Evolutionary conservation across 2,329 filamentous ascomycete genomes (phyloP), one percentile per base, ranked within the genome.

Genomic region (Balansia obtecta): DNA sequence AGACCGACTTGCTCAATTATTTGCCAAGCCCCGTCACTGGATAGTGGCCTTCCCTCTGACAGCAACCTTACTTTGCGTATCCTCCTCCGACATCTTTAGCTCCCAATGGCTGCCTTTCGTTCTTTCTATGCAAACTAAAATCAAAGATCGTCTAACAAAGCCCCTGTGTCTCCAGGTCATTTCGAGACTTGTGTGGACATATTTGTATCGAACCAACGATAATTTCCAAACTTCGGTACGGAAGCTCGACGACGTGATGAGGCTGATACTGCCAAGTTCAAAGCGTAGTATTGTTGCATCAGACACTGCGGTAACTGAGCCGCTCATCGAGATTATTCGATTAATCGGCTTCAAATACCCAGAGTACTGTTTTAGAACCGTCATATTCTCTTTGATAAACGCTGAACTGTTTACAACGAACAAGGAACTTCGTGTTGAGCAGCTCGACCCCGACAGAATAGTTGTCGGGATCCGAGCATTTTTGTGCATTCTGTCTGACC

Each of bases 391-490:
- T 3, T 71, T 98, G 38, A 86, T 98, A 62, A 95, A 95, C 62
- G 88, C 89, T 1, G 91, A 96, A 48, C 72, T 89, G n/a, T 93
- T 96, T 63, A 75, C 79, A 30, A 80, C 82, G 16, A 72, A 87
- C 55, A 76, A 83, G 59, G 87, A 95, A 43, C 70, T 93, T 41
- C 89, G 82, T 61, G 86, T 96, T 30, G 93, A 97, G 61, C 88
- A 94, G 61, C 76, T 98, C 54, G 93, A 98, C 54, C 93, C 94
- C 0, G 94, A 98, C 62, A 85, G 88, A 59, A 95, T 96, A 70
- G 91, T 97, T n/a, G 86, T 98, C 58, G 93, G 90, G 2, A 98
- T 98, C 55, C 81, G 89, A 55, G 87, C 93, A 3, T 98, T 97
- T 63, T 74, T 98, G 30, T 87, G 86, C 33, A 88, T 97, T 57